Evolutionary conservation across 441 rosid genomes (phyloP), one percentile per base, ranked within the genome.

Genomic region (Populus hybrid): DNA sequence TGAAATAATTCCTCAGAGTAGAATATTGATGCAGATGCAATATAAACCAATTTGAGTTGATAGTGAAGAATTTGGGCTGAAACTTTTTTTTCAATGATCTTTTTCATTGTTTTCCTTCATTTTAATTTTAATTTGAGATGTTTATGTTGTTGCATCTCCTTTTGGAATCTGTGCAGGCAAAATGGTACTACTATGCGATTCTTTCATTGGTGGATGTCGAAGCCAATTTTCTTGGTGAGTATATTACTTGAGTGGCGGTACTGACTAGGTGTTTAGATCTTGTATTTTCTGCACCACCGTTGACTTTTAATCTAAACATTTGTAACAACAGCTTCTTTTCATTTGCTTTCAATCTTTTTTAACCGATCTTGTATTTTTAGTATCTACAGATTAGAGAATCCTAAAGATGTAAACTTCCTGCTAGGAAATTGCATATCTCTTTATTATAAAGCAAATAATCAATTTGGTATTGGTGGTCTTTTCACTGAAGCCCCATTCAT

Each of bases 151-250:
- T 18, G 36, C 9, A 28, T 34, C 28, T 42, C 46, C 30, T 9
- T 79, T 79, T 59, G 73, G 75, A 81, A 79, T 12, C 82, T 85
- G 35, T 89, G 83, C 93, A 92, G 98, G 97, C 90, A n/a, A 94
- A 90, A 81, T 95, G 97, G 99, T 95, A 91, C 83, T 82, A 89
- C 77, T 95, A 95, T 78, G 74, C 87, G 26, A 77, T 91, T 82
- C 97, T 95, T 79, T 95, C 87, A 72, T 46, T 95, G 76, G 92
- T 90, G 72, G 94, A 95, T 86, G 97, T 95, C 50, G 97, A 95
- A 81, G 98, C 88, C 46, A 94, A 92, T 80, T 95, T 85, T 89
- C 97, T 94, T 18, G 97, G 98, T 94, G 84, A 87, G 92, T 88
- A 30, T 67, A 77, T 75, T 61, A 14, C 26, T 68, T 7, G 23